Percentiles rank a stretch among this genome's conserved stretches.
phyloP scores from a whole-genome alignment of 345 rosid genomes.

The Acer saccharum region DNA sequence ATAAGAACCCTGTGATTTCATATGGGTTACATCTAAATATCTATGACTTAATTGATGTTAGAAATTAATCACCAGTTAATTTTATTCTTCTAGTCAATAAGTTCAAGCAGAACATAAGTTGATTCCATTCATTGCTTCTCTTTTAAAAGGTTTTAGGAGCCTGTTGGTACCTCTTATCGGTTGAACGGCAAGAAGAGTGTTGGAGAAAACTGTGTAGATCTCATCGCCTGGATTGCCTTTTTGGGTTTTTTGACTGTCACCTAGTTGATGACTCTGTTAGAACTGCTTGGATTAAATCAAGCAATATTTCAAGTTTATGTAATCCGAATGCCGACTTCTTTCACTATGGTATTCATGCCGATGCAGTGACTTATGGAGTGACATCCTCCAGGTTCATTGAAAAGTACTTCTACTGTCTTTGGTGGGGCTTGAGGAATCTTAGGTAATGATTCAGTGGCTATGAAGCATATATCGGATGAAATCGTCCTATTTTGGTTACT shows the following conservation, averaged over 20 bases:
- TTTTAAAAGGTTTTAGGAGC: constrained; percentile 45
- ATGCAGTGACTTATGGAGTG: constrained; percentile 35
- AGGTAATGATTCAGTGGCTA: constrained; percentile 25
- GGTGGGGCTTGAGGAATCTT: constrained; percentile 58
- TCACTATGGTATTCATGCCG: constrained; percentile 46
- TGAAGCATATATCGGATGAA: background rate
- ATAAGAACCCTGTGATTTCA: background rate
- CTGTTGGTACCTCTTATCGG: constrained; percentile 51
- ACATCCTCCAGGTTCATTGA: constrained; percentile 35
- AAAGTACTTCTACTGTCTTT: constrained; percentile 50
- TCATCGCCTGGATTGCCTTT: constrained; percentile 22
- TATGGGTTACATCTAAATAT: background rate
- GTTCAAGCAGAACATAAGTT: background rate
- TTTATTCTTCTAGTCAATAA: background rate
- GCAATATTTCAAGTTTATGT: constrained; percentile 38
- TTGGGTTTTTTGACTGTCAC: constrained; percentile 37
- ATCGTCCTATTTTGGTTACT: background rate
- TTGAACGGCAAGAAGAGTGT: constrained; percentile 49
- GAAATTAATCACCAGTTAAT: background rate
- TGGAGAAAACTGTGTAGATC: constrained; percentile 43
- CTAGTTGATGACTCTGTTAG: constrained; percentile 24
- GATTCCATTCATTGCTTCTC: background rate
- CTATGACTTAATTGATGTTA: background rate
- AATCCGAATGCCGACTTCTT: constrained; percentile 23
- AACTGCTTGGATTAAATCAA: constrained; percentile 32